phyloP scores from a whole-genome alignment of 140 eudicot species.

The Flaveria floridana region DNA sequence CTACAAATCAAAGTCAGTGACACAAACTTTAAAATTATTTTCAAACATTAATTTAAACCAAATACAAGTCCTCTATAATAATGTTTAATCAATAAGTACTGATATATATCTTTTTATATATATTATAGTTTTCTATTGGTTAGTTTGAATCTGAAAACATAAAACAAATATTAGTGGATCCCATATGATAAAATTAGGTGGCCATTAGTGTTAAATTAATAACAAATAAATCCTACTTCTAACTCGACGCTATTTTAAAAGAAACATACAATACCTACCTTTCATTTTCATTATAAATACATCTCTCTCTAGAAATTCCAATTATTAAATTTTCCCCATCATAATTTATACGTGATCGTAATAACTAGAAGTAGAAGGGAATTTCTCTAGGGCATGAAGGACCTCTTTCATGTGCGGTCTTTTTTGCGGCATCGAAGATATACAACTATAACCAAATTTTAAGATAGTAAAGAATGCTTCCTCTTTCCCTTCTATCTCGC shows the following conservation, averaged over 20 bases:
- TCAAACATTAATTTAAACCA: not conserved
- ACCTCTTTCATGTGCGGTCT: conserved; percentile 94
- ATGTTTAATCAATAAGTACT: not conserved
- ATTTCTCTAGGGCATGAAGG: conserved; percentile 83
- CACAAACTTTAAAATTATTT: no score
- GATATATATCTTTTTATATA: no score
- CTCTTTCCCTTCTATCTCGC: conserved; percentile 83
- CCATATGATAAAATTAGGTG: conserved; percentile 29
- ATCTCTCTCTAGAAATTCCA: conserved; percentile 31
- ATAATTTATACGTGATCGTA: conserved; percentile 34
- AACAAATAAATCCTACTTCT: conserved; percentile 36
- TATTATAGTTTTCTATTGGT: not conserved
- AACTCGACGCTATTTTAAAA: conserved; percentile 25
- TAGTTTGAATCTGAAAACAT: not conserved
- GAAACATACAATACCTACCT: conserved; percentile 39
- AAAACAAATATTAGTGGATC: not conserved
- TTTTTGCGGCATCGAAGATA: conserved; percentile 76
- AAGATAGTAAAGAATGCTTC: conserved; percentile 59
- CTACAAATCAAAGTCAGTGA: not conserved
- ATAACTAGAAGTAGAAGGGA: conserved; percentile 49
- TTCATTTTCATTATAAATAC: conserved; percentile 38
- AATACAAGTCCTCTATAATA: not conserved
- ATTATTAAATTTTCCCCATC: conserved; percentile 11
- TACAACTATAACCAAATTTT: conserved; percentile 70
- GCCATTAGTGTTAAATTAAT: conserved; percentile 24